phyloP scores from a whole-genome alignment of 345 rosid species.

The Arabidopsis arenosa region DNA sequence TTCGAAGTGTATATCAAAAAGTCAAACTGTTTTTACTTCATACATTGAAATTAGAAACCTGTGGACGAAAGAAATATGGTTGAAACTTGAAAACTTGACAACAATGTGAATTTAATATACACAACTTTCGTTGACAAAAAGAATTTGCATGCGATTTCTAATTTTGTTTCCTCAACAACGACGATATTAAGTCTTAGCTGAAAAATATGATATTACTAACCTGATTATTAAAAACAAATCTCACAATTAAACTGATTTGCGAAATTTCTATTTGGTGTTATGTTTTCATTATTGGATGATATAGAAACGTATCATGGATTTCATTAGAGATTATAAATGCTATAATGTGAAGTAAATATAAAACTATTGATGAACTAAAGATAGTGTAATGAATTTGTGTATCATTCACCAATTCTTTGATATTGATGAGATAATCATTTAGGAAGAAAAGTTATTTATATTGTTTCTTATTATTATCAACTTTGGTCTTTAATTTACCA shows the following conservation, averaged over 20 bases:
- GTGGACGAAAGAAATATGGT: slow-evolving; percentile 33
- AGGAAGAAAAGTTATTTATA: slow-evolving; percentile 23
- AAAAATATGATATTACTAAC: background rate
- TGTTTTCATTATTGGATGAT: slow-evolving; percentile 28
- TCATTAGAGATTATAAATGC: slow-evolving; percentile 27
- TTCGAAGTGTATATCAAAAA: slow-evolving; percentile 24
- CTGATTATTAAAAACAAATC: background rate
- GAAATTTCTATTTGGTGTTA: slow-evolving; percentile 10
- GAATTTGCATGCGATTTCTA: background rate
- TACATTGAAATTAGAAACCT: slow-evolving; percentile 29
- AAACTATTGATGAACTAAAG: slow-evolving; percentile 27
- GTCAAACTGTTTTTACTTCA: slow-evolving; percentile 38
- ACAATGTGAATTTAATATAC: slow-evolving; percentile 34
- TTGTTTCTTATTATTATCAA: slow-evolving; percentile 10
- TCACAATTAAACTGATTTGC: slow-evolving; percentile 9
- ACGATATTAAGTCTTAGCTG: background rate
- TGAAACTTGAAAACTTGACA: slow-evolving; percentile 46
- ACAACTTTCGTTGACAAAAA: slow-evolving; percentile 22
- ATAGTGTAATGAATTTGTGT: slow-evolving; percentile 27
- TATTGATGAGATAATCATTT: slow-evolving; percentile 44
- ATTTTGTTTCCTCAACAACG: background rate
- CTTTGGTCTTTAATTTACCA: slow-evolving; percentile 37
- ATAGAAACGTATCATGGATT: slow-evolving; percentile 2
- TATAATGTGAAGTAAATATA: slow-evolving; percentile 27
- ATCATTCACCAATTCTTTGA: slow-evolving; percentile 17